phyloP scores from a whole-genome alignment of 805 yeast genomes.

The Candida easanensis region DNA sequence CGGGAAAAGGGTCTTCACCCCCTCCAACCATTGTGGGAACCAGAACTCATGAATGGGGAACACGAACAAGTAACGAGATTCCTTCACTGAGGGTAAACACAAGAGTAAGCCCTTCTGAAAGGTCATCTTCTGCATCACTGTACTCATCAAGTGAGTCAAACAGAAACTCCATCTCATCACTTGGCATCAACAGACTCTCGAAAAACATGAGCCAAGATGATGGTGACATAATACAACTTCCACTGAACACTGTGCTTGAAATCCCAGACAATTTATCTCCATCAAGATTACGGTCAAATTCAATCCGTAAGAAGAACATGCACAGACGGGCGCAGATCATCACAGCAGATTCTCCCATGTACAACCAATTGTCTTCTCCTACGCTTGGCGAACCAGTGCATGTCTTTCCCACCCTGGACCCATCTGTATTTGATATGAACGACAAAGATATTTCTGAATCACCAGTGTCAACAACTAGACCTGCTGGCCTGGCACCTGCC shows the following conservation, averaged over 20 bases:
- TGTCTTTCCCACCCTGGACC: slow-evolving; percentile 8
- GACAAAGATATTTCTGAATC: neutral
- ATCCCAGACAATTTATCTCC: slow-evolving; percentile 15
- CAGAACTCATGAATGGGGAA: slow-evolving; percentile 50
- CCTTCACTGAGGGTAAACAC: neutral
- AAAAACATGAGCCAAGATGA: slow-evolving; percentile 1
- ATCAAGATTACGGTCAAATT: neutral
- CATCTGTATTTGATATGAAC: slow-evolving; percentile 1
- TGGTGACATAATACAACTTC: slow-evolving; percentile 13
- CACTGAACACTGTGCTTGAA: slow-evolving; percentile 22
- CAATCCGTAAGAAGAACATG: slow-evolving; percentile 16
- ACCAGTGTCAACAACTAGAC: neutral
- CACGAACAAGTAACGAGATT: slow-evolving; percentile 2
- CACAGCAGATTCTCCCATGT: slow-evolving; percentile 17
- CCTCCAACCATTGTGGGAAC: slow-evolving; percentile 44
- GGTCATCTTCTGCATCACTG: slow-evolving; percentile 7
- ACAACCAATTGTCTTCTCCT: neutral
- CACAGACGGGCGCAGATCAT: slow-evolving; percentile 27
- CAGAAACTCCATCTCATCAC: slow-evolving; percentile 3
- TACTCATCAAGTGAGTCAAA: slow-evolving; percentile 7
- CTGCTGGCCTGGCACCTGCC: slow-evolving; percentile 7
- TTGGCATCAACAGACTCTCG: slow-evolving; percentile 1
- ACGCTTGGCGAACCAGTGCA: slow-evolving; percentile 8
- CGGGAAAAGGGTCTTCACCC: slow-evolving; percentile 11
- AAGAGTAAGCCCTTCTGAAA: slow-evolving; percentile 1